phyloP scores from a whole-genome alignment of 2,329 filamentous ascomycete genomes.

The Elsinoe necatrix region DNA sequence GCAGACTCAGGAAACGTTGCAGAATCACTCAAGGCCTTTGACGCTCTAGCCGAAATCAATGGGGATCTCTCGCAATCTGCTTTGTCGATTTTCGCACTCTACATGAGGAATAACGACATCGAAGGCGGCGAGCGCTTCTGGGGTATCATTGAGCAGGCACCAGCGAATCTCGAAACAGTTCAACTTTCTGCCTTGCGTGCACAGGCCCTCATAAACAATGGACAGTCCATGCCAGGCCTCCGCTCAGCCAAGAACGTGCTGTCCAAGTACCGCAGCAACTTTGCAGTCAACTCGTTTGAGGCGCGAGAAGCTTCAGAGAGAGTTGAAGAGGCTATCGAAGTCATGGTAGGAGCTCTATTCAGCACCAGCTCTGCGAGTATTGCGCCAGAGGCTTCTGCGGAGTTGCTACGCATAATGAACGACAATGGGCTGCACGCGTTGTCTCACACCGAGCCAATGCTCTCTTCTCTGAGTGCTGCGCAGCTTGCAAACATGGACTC shows the following conservation, averaged over 20 bases:
- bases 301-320: slow-evolving; percentile 59
- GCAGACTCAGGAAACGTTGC: slow-evolving; percentile 68
- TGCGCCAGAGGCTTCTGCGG: slow-evolving; percentile 48
- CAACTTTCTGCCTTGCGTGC: slow-evolving; percentile 88
- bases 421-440: slow-evolving; percentile 56
- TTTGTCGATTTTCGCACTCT: slow-evolving; percentile 77
- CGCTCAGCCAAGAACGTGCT: slow-evolving; percentile 79
- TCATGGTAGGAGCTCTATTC: slow-evolving; percentile 51
- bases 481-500: slow-evolving; percentile 49
- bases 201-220: slow-evolving; percentile 76
- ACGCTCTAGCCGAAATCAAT: slow-evolving; percentile 42
- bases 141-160: slow-evolving; percentile 58
- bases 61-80: slow-evolving; percentile 48
- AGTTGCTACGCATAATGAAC: slow-evolving; percentile 55
- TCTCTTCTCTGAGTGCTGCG: slow-evolving; percentile 52
- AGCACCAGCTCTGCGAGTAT: slow-evolving; percentile 42
- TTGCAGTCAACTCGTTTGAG: slow-evolving; percentile 39
- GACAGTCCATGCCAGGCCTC: slow-evolving; percentile 73
- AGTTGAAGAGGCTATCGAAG: slow-evolving; percentile 78
- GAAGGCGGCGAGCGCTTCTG: slow-evolving; percentile 71
- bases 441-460: slow-evolving; percentile 51
- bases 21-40: slow-evolving; percentile 53
- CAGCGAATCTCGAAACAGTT: slow-evolving; percentile 60
- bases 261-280: slow-evolving; percentile 62
- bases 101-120: slow-evolving; percentile 74